Evolutionary conservation across 208 protist species (phyloP), one percentile per base, ranked within the genome.

Genomic region (Polymyxa betae): DNA sequence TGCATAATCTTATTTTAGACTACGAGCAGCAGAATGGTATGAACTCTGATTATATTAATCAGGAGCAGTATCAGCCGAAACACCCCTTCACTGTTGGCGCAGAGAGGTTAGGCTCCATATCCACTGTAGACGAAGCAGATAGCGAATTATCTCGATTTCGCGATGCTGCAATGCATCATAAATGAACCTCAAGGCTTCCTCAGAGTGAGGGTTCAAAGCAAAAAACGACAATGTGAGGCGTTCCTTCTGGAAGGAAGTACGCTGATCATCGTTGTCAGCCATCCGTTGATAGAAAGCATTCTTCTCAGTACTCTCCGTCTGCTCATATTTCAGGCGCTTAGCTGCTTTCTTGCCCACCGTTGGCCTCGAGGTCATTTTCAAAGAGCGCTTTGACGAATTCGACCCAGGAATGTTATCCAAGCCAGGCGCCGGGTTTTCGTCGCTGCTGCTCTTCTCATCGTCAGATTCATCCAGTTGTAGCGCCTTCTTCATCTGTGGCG

Each of bases 1-100:
- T 82, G 5, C 72, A 82, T n/a, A 82, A 82, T 82, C 5, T 82
- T 5, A 82, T 82, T 40, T 38, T 82, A 20, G 72, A 82, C n/a
- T 35, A 45, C n/a, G 72, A 82, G 35, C 5, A 43, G 35, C n/a
- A 82, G 35, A 35, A 5, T 5, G 72, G 72, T n/a, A 35, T 82
- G 16, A n/a, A 82, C 40, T 82, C n/a, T 60, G 24, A 24, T 60
- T 60, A 60, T 60, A 60, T 60, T 24, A 60, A 60, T 60, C 12
- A 60, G 12, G 24, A 29, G 49, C 12, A 60, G 12, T 60, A 60
- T 60, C 12, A 5, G 24, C 49, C 49, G 5, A 24, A 60, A 24
- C 49, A 60, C 24, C 49, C 49, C 49, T 60, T 60, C 49, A 24
- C 5, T 5, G 24, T 60, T 60, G 24, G 5, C 24, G 49, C 24